These are phyloP conservation scores for Pseudonectria foliicola DNA, from an alignment of 2,329 filamentous ascomycete species.

Conservation along the genomic window DNA sequence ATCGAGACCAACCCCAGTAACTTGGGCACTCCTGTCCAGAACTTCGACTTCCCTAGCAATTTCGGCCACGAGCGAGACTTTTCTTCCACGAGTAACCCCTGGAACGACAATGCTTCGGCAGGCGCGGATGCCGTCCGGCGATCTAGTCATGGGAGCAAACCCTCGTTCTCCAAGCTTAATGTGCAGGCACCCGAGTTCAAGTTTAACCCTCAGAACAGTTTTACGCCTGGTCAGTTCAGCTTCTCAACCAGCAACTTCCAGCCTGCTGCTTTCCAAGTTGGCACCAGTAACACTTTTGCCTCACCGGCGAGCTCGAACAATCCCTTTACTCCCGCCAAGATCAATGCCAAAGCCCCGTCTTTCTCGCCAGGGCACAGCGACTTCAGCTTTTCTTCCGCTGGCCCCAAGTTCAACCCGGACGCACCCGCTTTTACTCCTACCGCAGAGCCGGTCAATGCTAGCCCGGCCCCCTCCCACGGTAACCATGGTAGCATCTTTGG, in stretches of 20 bases:
- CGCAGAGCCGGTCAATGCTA: conserved; percentile 41
- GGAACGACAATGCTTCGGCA: conserved; percentile 45
- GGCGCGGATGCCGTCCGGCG: conserved; percentile 31
- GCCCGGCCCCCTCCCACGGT: conserved; percentile 35
- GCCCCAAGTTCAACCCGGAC: conserved; percentile 65
- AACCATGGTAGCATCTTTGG: conserved; percentile 57
- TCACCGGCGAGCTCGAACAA: conserved; percentile 11
- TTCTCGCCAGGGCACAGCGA: conserved; percentile 62
- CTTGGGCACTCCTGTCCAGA: conserved; percentile 54
- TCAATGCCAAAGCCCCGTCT: conserved; percentile 62
- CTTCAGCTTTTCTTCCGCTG: conserved; percentile 62
- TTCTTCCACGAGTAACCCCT: conserved; percentile 56
- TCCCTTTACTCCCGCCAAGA: conserved; percentile 34
- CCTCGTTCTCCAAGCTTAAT: conserved; percentile 74
- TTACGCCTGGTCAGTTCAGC: conserved; percentile 44
- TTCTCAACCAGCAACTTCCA: conserved; percentile 43
- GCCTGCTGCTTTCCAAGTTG: conserved; percentile 40
- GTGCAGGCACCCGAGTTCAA: conserved; percentile 86
- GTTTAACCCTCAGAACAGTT: conserved; percentile 53
- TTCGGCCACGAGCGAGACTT: conserved; percentile 47
- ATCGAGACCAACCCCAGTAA: conserved; percentile 70
- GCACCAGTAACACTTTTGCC: conserved; percentile 13
- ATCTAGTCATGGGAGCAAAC: conserved; percentile 56
- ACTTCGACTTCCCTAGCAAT: conserved; percentile 38
- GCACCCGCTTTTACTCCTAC: conserved; percentile 70